These are phyloP conservation scores for Starmerella apis DNA, from an alignment of 805 yeast genomes.

Conservation along the genomic window DNA sequence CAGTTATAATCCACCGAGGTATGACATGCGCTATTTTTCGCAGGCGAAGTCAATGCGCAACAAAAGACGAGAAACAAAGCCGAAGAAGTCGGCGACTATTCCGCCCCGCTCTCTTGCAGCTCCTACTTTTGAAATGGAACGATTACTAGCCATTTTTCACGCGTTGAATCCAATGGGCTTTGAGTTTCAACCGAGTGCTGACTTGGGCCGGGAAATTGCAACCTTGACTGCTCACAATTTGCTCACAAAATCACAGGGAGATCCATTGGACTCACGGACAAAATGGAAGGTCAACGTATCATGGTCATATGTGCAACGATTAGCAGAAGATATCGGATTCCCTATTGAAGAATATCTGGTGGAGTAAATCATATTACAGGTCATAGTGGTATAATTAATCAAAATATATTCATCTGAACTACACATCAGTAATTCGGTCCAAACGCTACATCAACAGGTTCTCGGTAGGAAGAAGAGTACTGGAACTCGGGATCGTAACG, in stretches of 20 bases:
- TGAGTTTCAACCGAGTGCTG: slow-evolving; percentile 31
- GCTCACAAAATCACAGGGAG: slow-evolving; percentile 36
- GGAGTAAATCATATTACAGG: slow-evolving; percentile 27
- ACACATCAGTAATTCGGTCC: not conserved
- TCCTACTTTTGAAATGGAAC: slow-evolving; percentile 62
- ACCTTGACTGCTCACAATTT: slow-evolving; percentile 48
- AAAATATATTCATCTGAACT: not conserved
- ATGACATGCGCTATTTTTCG: slow-evolving; percentile 63
- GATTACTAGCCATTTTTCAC: slow-evolving; percentile 67
- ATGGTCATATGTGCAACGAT: slow-evolving; percentile 50
- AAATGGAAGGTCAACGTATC: slow-evolving; percentile 71
- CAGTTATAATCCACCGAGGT: slow-evolving; percentile 59
- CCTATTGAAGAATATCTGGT: slow-evolving; percentile 53
- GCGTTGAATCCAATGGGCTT: slow-evolving; percentile 48
- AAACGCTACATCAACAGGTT: slow-evolving; percentile 1
- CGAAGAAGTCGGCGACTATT: slow-evolving; percentile 39
- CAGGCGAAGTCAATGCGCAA: slow-evolving; percentile 42
- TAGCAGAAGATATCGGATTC: slow-evolving; percentile 56
- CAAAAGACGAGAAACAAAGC: slow-evolving; percentile 34
- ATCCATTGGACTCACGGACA: slow-evolving; percentile 53
- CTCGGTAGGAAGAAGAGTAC: slow-evolving; percentile 1
- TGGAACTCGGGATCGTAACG: slow-evolving; percentile 4
- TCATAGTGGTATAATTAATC: not conserved
- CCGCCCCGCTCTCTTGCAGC: slow-evolving; percentile 61
- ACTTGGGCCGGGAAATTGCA: slow-evolving; percentile 43